Base-by-base conservation (phyloP, 441 rosid species). In the Brassica hybrid region DNA sequence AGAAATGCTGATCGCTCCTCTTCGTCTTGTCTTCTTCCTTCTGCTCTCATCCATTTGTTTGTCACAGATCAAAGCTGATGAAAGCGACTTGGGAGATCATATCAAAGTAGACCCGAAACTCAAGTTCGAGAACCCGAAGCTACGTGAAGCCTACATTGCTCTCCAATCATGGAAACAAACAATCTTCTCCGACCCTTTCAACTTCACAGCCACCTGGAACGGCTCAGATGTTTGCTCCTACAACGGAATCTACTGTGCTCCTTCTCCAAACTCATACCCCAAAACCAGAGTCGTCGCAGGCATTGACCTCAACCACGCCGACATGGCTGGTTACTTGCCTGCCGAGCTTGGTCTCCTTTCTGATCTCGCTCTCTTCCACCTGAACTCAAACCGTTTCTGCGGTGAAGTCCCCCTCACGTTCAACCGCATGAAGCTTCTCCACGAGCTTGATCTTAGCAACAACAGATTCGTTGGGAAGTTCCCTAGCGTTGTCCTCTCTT, bases 371-470 rank as follows among this genome's bases (percentile, higher is more conserved):
- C 77, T 90, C 2, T 86, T 90, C 74, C 94, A 90, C 25, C 60
- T 90, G 2, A 90, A 88, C 83, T 90, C 94, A 17, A 90, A 90
- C 76, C 84, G 94, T 13, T 88, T 90, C 82, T 88, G 90, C 13
- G 92, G 94, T 0, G 81, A 77, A 8, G 83, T 90, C 2, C 94
- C 94, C 5, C 48, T 72, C 16, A 85, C 84, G 6, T 87, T 90
- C 52, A 57, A 66, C 1, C 80, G 83, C 56, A 65, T 90, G 88
- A 88, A 87, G 87, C 83, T 88, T 60, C 86, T 88, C 11, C 18
- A 76, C 69, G 94, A 90, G 86, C 91, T 90, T 71, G 94, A 90
- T 18, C 80, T 90, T 50, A 90, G 94, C 75, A 88, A 86, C 85
- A 90, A 90, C 75, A 83, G 87, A 34, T 87, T 90, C 41, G 92